Evolutionary conservation across 208 protist genomes (phyloP), one percentile per base, ranked within the genome.

Genomic region (Acanthamoeba healyi): DNA sequence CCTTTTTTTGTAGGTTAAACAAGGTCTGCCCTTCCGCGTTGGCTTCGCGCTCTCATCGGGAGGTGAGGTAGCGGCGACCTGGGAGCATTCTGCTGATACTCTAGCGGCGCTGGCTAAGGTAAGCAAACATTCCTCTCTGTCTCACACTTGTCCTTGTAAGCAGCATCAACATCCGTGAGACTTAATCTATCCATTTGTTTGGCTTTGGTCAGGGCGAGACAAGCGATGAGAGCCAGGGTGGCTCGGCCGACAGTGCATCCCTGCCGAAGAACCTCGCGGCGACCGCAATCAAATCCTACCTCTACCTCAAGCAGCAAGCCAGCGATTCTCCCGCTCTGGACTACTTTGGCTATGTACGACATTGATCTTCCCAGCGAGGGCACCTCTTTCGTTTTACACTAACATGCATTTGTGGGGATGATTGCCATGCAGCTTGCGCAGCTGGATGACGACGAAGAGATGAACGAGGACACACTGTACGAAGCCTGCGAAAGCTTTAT

Each of bases 11-110:
- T n/a, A 86, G 77, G 7, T 86, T 4, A 24, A 10, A 12, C 77
- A 86, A 38, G 77, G 77, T 24, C 77, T 86, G 77, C 77, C 77
- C 15, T 86, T 86, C 77, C 77, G 77, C n/a, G 77, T 86, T 14
- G 77, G 77, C 34, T 86, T 86, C 44, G 77, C 58, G 40, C 58
- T 86, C n/a, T 58, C 77, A 0, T 86, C 34, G 12, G 74, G 12
- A 5, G 26, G 22, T 36, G 42, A n/a, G 0, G n/a, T 17, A 15
- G 24, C 42, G 14, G n/a, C 34, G 10, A 54, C 38, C 12, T 26
- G 38, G 42, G 38, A 26, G 40, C 26, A 82, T 49, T 22, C 19
- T 9, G 19, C 32, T 38, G 40, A 82, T 0, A 32, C 46, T 7
- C 24, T 51, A 9, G 42, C 14, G 9, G 24, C 46, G 42, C 38